These are phyloP conservation scores for Penicillium flavigenum DNA, from an alignment of 495 filamentous ascomycete species.

Conservation along the genomic window DNA sequence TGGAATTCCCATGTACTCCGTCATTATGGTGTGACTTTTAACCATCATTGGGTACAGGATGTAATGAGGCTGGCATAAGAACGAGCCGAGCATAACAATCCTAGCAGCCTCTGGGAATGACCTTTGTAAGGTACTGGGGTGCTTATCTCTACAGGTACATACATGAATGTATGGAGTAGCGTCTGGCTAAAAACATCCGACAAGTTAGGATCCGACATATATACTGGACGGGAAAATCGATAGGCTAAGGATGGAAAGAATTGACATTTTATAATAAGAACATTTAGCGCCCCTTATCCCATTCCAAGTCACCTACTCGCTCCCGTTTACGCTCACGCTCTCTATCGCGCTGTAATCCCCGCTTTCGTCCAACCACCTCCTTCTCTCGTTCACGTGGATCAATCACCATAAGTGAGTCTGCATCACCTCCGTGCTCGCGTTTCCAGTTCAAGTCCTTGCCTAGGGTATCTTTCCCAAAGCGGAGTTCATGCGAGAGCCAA, in stretches of 20 bases:
- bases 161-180: neutral
- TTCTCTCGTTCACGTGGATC: slow-evolving; percentile 85
- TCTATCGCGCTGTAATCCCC: slow-evolving; percentile 40
- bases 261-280: neutral
- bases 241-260: neutral
- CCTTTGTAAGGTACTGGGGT: neutral
- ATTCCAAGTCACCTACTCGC: slow-evolving; percentile 38
- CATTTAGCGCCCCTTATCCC: slow-evolving; percentile 25
- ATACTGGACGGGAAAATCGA: neutral
- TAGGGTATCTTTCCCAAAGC: slow-evolving; percentile 82
- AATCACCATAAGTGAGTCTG: slow-evolving; percentile 89
- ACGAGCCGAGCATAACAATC: neutral
- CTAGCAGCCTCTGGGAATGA: neutral
- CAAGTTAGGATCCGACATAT: neutral
- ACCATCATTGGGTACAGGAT: neutral
- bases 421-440: slow-evolving; percentile 79
- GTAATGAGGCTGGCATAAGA: neutral
- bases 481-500: slow-evolving; percentile 72
- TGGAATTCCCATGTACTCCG: neutral
- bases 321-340: slow-evolving; percentile 43
- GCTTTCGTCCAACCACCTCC: slow-evolving; percentile 49
- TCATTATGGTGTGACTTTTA: neutral
- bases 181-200: neutral
- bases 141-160: neutral
- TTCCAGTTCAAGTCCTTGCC: slow-evolving; percentile 93